phyloP scores from a whole-genome alignment of 768 basidiomycete species.

The Exsudoporus frostii region DNA sequence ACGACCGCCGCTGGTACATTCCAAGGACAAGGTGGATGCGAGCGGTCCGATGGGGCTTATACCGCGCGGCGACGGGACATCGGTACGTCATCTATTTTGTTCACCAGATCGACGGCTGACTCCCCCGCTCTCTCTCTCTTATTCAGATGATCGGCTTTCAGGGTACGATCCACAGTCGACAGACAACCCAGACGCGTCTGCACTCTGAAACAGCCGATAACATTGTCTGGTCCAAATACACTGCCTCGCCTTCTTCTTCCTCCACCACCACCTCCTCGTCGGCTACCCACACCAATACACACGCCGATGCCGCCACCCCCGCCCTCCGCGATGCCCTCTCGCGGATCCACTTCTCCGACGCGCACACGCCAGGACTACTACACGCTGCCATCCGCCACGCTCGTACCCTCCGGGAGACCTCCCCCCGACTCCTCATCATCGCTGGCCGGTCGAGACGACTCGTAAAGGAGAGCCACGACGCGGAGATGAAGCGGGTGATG shows the following conservation, averaged over 20 bases:
- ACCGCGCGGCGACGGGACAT: background rate
- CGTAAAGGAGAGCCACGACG: constrained; percentile 65
- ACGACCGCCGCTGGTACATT: constrained; percentile 24
- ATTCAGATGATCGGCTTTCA: constrained; percentile 40
- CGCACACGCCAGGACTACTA: constrained; percentile 53
- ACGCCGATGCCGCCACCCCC: background rate
- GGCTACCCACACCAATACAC: background rate
- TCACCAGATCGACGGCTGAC: background rate
- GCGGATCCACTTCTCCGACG: constrained; percentile 63
- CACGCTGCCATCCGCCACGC: constrained; percentile 52
- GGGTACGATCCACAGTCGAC: constrained; percentile 70
- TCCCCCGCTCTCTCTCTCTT: background rate
- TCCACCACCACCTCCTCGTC: constrained; percentile 22
- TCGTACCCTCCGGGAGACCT: constrained; percentile 16
- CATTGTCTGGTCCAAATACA: constrained; percentile 67
- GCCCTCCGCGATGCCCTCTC: constrained; percentile 37
- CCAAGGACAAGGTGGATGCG: constrained; percentile 3
- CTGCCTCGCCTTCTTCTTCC: too few species aligned
- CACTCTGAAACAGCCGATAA: constrained; percentile 86
- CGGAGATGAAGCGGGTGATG: constrained; percentile 66
- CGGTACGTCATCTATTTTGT: constrained; percentile 7
- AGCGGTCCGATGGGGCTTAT: background rate
- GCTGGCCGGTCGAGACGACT: constrained; percentile 73
- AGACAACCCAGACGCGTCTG: constrained; percentile 60
- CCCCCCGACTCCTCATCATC: constrained; percentile 55